phyloP scores from a whole-genome alignment of 768 basidiomycete genomes.

The Gymnopilus dilepis region DNA sequence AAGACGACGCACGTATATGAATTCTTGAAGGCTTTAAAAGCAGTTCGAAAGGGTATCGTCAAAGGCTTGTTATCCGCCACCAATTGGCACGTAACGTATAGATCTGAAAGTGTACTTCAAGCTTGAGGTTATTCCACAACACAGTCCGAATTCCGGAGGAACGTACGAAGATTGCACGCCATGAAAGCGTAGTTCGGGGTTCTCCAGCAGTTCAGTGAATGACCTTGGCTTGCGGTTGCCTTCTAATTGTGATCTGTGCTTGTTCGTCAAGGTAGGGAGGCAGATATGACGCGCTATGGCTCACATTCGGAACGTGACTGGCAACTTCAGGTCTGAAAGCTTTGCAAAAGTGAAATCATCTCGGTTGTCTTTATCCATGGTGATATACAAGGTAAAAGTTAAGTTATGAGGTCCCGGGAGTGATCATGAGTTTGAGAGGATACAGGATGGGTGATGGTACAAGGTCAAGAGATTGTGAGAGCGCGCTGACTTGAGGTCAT shows the following conservation, averaged over 20 bases:
- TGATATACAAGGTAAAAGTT: neutral
- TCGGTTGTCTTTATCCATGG: slow-evolving; percentile 63
- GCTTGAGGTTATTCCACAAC: slow-evolving; percentile 34
- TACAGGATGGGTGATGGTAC: neutral
- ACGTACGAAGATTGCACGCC: slow-evolving; percentile 82
- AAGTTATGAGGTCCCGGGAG: neutral
- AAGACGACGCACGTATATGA: slow-evolving; percentile 64
- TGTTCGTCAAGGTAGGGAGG: neutral
- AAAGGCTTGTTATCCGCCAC: slow-evolving; percentile 92
- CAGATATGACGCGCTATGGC: neutral
- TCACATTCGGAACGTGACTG: slow-evolving; percentile 88
- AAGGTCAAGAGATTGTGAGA: neutral
- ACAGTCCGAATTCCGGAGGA: slow-evolving; percentile 14
- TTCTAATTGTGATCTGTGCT: slow-evolving; percentile 83
- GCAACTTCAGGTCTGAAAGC: slow-evolving; percentile 86
- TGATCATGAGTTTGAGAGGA: neutral
- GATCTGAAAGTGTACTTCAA: slow-evolving; percentile 83
- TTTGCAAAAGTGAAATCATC: slow-evolving; percentile 95
- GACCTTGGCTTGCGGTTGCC: slow-evolving; percentile 74
- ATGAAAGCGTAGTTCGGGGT: slow-evolving; percentile 82
- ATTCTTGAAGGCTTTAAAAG: slow-evolving; percentile 91
- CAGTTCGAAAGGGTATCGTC: slow-evolving; percentile 89
- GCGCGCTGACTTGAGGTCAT: no score
- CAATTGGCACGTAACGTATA: slow-evolving; percentile 93
- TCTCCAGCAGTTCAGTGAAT: slow-evolving; percentile 81